Evolutionary conservation across 2,329 filamentous ascomycete species (phyloP).

Genomic region (Cyphellophora attinorum): DNA sequence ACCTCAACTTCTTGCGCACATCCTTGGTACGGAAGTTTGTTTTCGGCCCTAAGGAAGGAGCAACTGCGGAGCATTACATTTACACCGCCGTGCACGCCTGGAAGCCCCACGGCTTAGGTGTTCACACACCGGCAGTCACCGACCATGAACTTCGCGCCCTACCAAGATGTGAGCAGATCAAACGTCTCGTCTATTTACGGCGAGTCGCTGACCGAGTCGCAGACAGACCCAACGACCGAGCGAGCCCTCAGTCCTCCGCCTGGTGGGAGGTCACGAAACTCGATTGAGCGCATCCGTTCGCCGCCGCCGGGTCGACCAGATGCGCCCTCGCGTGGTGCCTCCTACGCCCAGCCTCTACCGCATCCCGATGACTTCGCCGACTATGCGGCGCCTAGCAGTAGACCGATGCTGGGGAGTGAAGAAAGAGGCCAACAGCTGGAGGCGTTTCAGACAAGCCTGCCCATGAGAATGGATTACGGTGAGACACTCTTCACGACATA

Average conservation of each 20-base stretch:
- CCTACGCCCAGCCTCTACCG: slow-evolving; percentile 29
- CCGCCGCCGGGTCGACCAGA: slow-evolving; percentile 38
- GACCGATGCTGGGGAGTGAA: slow-evolving; percentile 26
- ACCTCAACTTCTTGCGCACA: too few relatives aligned
- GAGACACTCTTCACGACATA: too few relatives aligned
- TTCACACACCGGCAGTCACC: too few relatives aligned
- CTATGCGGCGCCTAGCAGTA: slow-evolving; percentile 13
- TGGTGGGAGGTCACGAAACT: slow-evolving; percentile 27
- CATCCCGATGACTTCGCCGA: slow-evolving; percentile 29
- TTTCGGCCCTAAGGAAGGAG: too few relatives aligned
- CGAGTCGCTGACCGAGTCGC: neutral
- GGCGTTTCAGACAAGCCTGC: slow-evolving; percentile 79
- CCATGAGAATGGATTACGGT: slow-evolving; percentile 74
- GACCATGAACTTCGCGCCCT: slow-evolving; percentile 98
- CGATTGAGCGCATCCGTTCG: slow-evolving; percentile 39
- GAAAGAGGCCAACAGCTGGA: slow-evolving; percentile 57
- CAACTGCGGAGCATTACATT: too few relatives aligned
- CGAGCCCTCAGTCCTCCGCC: slow-evolving; percentile 69
- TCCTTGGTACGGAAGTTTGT: too few relatives aligned
- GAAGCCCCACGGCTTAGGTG: too few relatives aligned
- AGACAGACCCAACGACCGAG: slow-evolving; percentile 32
- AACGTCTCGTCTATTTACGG: slow-evolving; percentile 4
- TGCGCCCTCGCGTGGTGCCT: slow-evolving; percentile 31
- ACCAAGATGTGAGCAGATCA: slow-evolving; percentile 79
- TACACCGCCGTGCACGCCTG: too few relatives aligned